A percentile compares a stretch with the other conserved stretches of the same genome.
Conservation (phyloP, 2,329 filamentous ascomycete species). For the Xenoacremonium recifei region DNA sequence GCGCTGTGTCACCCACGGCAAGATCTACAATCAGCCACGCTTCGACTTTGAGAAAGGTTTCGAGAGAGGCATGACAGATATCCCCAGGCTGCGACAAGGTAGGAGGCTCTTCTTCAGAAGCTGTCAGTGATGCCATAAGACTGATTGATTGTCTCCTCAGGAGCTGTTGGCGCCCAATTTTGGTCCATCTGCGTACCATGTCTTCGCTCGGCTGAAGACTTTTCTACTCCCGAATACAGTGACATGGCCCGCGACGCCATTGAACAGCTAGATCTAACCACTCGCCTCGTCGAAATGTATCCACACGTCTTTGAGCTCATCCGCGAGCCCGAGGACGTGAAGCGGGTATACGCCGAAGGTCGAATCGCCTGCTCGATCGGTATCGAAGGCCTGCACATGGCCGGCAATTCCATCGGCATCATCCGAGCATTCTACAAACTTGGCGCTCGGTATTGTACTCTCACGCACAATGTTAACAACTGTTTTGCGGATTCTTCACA, state of each 20-base stretch:
- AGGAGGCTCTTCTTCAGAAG: not conserved
- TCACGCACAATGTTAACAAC: conserved; percentile 28
- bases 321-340: conserved; percentile 25
- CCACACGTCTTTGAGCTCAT: conserved; percentile 23
- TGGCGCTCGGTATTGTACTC: conserved; percentile 29
- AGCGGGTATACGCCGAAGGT: conserved; percentile 24
- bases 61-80: conserved; percentile 31
- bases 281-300: conserved; percentile 22
- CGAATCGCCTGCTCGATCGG: conserved; percentile 35
- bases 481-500: conserved; percentile 18
- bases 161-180: conserved; percentile 29
- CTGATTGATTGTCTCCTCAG: conserved; percentile 3
- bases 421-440: conserved; percentile 32
- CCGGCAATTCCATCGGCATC: conserved; percentile 31
- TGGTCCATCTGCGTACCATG: conserved; percentile 29
- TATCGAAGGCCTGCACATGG: conserved; percentile 33
- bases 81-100: conserved; percentile 22
- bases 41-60: conserved; percentile 32
- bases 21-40: conserved; percentile 30
- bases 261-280: conserved; percentile 19
- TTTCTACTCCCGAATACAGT: conserved; percentile 20
- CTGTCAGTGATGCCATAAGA: no score
- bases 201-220: conserved; percentile 21
- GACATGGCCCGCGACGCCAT: conserved; percentile 17
- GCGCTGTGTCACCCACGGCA: conserved; percentile 25